Percentiles rank a stretch among this genome's conserved stretches.
phyloP scores from a whole-genome alignment of 441 rosid species.

The Adansonia gregorii region DNA sequence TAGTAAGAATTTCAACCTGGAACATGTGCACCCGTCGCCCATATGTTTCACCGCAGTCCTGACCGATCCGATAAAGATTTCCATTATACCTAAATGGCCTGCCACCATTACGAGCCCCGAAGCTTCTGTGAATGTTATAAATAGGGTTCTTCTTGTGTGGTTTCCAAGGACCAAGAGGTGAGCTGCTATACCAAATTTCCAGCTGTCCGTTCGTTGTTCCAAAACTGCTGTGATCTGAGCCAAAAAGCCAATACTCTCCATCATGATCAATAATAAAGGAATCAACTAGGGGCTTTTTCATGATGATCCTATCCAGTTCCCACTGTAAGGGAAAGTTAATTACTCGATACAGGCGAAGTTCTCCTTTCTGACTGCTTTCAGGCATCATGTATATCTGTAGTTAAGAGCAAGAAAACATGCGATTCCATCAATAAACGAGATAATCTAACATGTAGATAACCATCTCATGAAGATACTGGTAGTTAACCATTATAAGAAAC shows the following conservation, averaged over 20 bases:
- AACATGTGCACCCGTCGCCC: conserved; percentile 68
- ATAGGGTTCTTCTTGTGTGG: conserved; percentile 90
- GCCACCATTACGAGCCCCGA: conserved; percentile 95
- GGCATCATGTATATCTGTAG: conserved; percentile 95
- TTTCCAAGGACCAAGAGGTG: conserved; percentile 93
- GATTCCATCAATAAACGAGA: not conserved
- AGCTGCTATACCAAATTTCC: conserved; percentile 82
- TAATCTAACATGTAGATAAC: not conserved
- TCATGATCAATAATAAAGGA: conserved; percentile 59
- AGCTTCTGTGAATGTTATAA: conserved; percentile 55
- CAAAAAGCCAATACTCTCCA: conserved; percentile 77
- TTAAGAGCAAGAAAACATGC: conserved; percentile 22
- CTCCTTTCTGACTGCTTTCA: conserved; percentile 71
- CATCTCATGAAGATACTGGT: not conserved
- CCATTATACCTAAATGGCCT: conserved; percentile 74
- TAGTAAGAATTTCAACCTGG: conserved; percentile 66
- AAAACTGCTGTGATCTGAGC: conserved; percentile 82
- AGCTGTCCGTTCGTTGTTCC: conserved; percentile 75
- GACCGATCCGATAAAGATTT: conserved; percentile 85
- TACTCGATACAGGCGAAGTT: conserved; percentile 82
- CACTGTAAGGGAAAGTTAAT: conserved; percentile 76
- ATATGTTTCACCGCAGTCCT: conserved; percentile 87
- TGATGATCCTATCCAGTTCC: conserved; percentile 67
- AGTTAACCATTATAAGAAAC: no score
- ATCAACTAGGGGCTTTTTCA: conserved; percentile 80